Base-by-base conservation (phyloP, 2,329 filamentous ascomycete genomes). In the Tolypocladium endophyticum region DNA sequence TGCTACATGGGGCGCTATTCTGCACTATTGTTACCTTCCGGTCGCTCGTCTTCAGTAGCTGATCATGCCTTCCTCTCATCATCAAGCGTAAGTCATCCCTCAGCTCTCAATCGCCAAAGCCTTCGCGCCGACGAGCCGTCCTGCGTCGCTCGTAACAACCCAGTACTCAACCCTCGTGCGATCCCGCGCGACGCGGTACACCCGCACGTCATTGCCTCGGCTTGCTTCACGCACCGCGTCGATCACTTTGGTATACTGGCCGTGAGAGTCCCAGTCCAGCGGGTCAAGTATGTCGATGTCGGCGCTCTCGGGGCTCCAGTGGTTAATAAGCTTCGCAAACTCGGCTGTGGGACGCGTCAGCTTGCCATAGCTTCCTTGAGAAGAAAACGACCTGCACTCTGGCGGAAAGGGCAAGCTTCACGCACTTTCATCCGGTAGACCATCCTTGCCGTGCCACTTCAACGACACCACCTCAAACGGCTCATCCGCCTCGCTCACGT, bases 401-500 rank as follows among this genome's bases (percentile, higher is more conserved):
- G 5, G 20, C 25, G 2, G 8, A 16, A 11, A 8, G 3, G 14
- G 30, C 16, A 4, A n/a, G 30, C 23, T 16, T 18, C 11, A 75
- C 80, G 67, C 70, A 88, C 86, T 79, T 72, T 87, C 86, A 64
- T 83, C 79, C 1, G 86, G 84, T 66, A 88, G 68, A 4, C 78
- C 77, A 56, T 75, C 76, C 45, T 74, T 74, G 30, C 76, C 79
- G 25, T 78, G 72, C 75, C 82, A 90, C 64, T 78, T 80, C 65
- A 96, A 71, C 58, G 82, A 84, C 7, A 96, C 89, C 4, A 86
- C 84, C 71, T 89, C 85, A 73, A 96, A 96, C 5, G 88, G 87
- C 78, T 95, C 90, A 71, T 96, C 92, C 36, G 90, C 85, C 61
- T 96, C 92, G 62, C 88, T 94, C 20, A 83, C 73, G 72, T 94